Base-by-base conservation (phyloP, 148 eudicot species). In the Cornus controversa region DNA sequence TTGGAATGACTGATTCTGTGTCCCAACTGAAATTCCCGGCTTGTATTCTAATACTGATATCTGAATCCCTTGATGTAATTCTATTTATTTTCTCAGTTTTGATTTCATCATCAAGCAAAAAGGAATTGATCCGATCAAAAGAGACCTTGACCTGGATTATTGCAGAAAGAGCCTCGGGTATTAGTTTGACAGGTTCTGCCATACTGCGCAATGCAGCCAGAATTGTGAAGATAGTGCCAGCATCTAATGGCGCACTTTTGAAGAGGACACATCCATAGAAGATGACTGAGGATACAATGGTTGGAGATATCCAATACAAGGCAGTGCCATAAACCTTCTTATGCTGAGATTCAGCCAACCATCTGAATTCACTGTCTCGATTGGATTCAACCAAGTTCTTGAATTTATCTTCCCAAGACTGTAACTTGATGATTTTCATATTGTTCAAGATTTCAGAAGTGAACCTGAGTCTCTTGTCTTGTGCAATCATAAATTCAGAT, bases 331-430 rank as follows among this genome's bases (percentile, higher is more conserved):
- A 25, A 18, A 85, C 69, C 80, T 80, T 89, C 29, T 45, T 72
- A 24, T 67, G 70, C 77, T 78, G 90, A 10, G 86, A 71, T 74
- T 77, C 67, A 16, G 80, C 45, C 62, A 91, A 73, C 90, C 87
- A 86, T 69, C 80, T 84, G 72, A 89, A 82, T 73, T 91, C 95
- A 14, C 45, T 77, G 10, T 84, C 82, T 75, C 94, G 76, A 40
- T 72, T 73, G 18, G 88, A 79, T 34, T 85, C 86, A 4, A 86
- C 67, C 78, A 86, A n/a, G 26, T 82, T 73, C 78, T 82, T 85
- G 83, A 91, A 91, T 22, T 89, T 82, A 7, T 82, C 86, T 77
- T 91, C 95, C 95, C 95, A 91, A 5, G 92, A 86, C 66, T 89
- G 91, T 76, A 91, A 75, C 87, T 91, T 91, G 70, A 91, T 87